Evolutionary conservation across 2,329 filamentous ascomycete genomes (phyloP).

Genomic region (Bipolaris gigantea): DNA sequence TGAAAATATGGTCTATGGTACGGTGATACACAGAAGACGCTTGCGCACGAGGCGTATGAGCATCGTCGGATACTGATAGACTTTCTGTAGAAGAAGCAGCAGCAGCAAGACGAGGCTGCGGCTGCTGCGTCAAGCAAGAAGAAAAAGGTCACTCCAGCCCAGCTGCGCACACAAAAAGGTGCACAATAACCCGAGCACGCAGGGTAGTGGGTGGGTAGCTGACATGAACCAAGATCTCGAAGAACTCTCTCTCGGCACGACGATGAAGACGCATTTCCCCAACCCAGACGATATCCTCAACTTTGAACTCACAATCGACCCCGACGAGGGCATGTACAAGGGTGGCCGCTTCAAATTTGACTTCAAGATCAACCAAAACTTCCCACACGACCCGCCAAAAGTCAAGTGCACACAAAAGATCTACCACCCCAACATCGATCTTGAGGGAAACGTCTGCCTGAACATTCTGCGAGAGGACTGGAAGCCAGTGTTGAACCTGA

Average conservation of each 20-base stretch:
- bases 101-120: slow-evolving; percentile 88
- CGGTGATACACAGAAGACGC: slow-evolving; percentile 23
- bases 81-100: slow-evolving; percentile 74
- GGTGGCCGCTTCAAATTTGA: slow-evolving; percentile 84
- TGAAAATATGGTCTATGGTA: slow-evolving; percentile 99
- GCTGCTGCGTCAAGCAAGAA: slow-evolving; percentile 80
- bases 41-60: background rate
- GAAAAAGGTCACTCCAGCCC: slow-evolving; percentile 97
- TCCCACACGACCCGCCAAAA: slow-evolving; percentile 96
- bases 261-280: slow-evolving; percentile 80
- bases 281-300: slow-evolving; percentile 85
- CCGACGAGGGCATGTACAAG: slow-evolving; percentile 88
- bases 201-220: slow-evolving; percentile 4
- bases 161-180: slow-evolving; percentile 96
- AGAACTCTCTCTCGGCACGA: slow-evolving; percentile 75
- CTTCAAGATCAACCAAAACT: slow-evolving; percentile 91
- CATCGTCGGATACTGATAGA: slow-evolving; percentile 27
- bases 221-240: slow-evolving; percentile 65
- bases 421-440: slow-evolving; percentile 98
- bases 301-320: slow-evolving; percentile 79
- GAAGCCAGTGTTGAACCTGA: slow-evolving; percentile 97
- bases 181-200: slow-evolving; percentile 12
- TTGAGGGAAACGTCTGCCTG: slow-evolving; percentile 95
- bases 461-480: slow-evolving; percentile 98
- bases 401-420: slow-evolving; percentile 98